A percentile compares a stretch with the other conserved stretches of the same genome.
Evolutionary conservation across 129 eudicot species (phyloP).

Genomic region (Tagetes patula): DNA sequence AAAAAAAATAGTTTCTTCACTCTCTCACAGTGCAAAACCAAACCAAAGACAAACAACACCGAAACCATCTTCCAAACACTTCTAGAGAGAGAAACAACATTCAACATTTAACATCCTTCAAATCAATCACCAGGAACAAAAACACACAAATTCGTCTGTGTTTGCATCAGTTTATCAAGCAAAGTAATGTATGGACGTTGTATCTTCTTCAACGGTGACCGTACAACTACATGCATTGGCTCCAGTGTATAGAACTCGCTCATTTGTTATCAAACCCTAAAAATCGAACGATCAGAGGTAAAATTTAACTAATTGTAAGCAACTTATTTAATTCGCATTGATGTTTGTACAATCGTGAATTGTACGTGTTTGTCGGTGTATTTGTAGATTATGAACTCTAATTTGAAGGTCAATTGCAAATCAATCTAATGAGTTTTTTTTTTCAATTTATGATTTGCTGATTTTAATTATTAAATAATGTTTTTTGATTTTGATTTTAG

Average conservation of each 20-base stretch:
- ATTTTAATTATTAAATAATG: background rate
- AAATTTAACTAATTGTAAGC: background rate
- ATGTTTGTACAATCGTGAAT: background rate
- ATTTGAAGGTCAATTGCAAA: slow-evolving; percentile 27
- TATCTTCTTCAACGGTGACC: slow-evolving; percentile 19
- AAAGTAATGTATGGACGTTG: slow-evolving; percentile 23
- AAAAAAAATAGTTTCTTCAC: slow-evolving; percentile 20
- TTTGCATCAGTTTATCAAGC: slow-evolving; percentile 14
- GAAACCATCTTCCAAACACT: slow-evolving; percentile 21
- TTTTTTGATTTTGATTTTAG: background rate
- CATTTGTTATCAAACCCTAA: slow-evolving; percentile 28
- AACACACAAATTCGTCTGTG: slow-evolving; percentile 16
- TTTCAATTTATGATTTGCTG: background rate
- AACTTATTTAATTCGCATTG: background rate
- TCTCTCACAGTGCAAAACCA: slow-evolving; percentile 14
- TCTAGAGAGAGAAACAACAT: slow-evolving; percentile 23
- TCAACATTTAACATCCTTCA: background rate
- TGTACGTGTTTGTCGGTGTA: background rate
- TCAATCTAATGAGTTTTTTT: slow-evolving; percentile 23
- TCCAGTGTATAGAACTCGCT: slow-evolving; percentile 5
- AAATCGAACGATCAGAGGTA: slow-evolving; percentile 3
- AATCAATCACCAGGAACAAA: slow-evolving; percentile 10
- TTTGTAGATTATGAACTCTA: background rate
- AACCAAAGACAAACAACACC: slow-evolving; percentile 28
- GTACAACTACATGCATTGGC: slow-evolving; percentile 28